Percentiles rank a stretch among this genome's conserved stretches.
phyloP scores from a whole-genome alignment of 129 eudicot genomes.

The Ambrosia trifida region DNA sequence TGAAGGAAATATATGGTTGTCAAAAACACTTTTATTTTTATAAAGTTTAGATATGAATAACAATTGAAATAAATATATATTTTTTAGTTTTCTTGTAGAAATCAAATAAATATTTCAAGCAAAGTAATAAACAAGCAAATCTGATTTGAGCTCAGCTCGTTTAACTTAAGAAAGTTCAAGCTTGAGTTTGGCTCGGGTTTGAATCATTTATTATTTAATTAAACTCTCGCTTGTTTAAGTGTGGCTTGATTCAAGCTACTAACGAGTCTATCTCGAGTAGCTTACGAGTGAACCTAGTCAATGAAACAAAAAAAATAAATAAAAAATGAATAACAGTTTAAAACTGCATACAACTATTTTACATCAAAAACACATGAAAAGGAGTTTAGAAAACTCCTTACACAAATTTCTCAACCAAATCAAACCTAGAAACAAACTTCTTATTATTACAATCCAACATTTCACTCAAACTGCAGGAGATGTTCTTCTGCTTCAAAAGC shows the following conservation, averaged over 20 bases:
- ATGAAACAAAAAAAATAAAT: too few species aligned
- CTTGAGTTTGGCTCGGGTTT: too few species aligned
- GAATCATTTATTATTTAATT: too few species aligned
- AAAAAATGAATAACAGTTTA: neutral
- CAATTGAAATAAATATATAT: too few species aligned
- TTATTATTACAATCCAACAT: slow-evolving; percentile 87
- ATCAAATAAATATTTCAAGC: too few species aligned
- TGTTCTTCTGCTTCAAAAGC: slow-evolving; percentile 56
- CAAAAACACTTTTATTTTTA: neutral
- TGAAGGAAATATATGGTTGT: neutral
- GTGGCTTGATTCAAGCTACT: neutral
- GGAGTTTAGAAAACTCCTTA: slow-evolving; percentile 17
- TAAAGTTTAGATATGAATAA: neutral
- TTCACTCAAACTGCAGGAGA: slow-evolving; percentile 82
- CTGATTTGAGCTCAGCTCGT: too few species aligned
- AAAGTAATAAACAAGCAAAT: too few species aligned
- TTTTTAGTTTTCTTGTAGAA: too few species aligned
- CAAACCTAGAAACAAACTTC: slow-evolving; percentile 76
- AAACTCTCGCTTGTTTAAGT: neutral
- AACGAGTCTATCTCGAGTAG: neutral
- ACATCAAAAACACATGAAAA: slow-evolving; percentile 22
- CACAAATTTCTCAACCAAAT: slow-evolving; percentile 46
- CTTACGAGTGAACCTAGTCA: neutral
- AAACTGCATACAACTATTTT: slow-evolving; percentile 23
- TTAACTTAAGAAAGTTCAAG: too few species aligned